Evolutionary conservation across 2,329 filamentous ascomycete species (phyloP).

Genomic region (Zymoseptoria ardabiliae): DNA sequence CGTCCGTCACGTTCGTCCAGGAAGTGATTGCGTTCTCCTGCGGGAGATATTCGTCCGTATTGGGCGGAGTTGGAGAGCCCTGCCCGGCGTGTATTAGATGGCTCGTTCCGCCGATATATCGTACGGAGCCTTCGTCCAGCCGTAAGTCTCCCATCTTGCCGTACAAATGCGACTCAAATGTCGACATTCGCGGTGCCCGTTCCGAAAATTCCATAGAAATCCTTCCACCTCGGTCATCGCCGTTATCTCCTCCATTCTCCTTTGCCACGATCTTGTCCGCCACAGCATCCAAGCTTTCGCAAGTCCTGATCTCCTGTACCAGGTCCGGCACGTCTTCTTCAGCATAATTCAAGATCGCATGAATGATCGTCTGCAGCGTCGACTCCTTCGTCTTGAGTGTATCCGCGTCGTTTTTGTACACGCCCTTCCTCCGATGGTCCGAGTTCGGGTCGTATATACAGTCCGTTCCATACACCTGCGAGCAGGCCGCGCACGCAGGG

Average conservation of each 20-base stretch:
- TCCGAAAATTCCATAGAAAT: conserved; percentile 26
- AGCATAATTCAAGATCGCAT: conserved; percentile 83
- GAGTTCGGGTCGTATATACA: conserved; percentile 95
- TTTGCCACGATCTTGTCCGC: conserved; percentile 51
- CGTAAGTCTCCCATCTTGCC: conserved; percentile 89
- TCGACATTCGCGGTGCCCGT: conserved; percentile 30
- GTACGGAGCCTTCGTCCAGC: conserved; percentile 76
- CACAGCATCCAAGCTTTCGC: conserved; percentile 63
- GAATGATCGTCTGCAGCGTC: conserved; percentile 84
- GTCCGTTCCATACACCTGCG: conserved; percentile 82
- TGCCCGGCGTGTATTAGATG: conserved; percentile 71
- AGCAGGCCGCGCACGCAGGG: conserved; percentile 90
- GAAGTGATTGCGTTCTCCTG: conserved; percentile 66
- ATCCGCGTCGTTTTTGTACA: conserved; percentile 90
- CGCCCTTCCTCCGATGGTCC: conserved; percentile 90
- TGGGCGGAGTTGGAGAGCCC: conserved; percentile 30
- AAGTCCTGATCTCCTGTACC: conserved; percentile 80
- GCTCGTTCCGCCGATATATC: conserved; percentile 90
- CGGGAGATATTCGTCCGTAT: conserved; percentile 40
- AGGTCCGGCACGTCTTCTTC: conserved; percentile 79
- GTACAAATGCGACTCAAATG: conserved; percentile 71
- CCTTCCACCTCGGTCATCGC: conserved; percentile 37
- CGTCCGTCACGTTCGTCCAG: conserved; percentile 81
- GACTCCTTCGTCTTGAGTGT: conserved; percentile 78
- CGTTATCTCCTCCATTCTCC: conserved; percentile 42